Evolutionary conservation across 208 protist genomes (phyloP), one percentile per base, ranked within the genome.

Genomic region (Leishmania major): DNA sequence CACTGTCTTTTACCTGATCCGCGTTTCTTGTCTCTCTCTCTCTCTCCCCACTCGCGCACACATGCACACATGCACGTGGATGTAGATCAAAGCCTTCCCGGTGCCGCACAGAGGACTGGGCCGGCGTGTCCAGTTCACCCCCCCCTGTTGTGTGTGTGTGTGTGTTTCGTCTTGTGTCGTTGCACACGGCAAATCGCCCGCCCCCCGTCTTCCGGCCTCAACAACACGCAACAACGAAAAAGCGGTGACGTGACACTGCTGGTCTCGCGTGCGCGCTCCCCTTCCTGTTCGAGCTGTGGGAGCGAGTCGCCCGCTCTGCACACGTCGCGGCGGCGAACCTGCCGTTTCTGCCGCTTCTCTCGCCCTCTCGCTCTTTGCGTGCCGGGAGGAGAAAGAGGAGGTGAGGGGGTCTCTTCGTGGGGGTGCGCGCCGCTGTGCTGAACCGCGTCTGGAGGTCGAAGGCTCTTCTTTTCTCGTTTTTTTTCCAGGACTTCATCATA

Each of bases 21-120:
- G 31, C 31, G 13, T 69, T 57, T 35, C 17, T 76, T 37, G 31
- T 47, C 43, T 40, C 37, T 45, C 43, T 43, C 43, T 25, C 74
- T 66, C 31, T 64, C 45, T 59, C 35, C 53, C 57, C n/a, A 67
- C n/a, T 73, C 47, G 11, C 40, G 67, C 77, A 81, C 45, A 79
- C 66, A 84, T 80, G 69, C 51, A 60, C 40, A 51, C 73, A 83
- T 72, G 82, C 77, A 84, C 67, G 47, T 70, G 75, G 0, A 77
- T 60, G 19, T 51, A 82, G 2, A 35, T 40, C 64, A 3, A 77
- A 22, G 6, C 73, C 53, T n/a, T 59, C 13, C 51, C n/a, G 28
- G 62, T 40, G 31, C 28, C 22, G 43, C 40, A 49, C 67, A 73
- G 67, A 49, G 67, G 40, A 49, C 67, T 49, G 67, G 22, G 40